phyloP scores from a whole-genome alignment of 805 yeast genomes.

The Candida ovalis region DNA sequence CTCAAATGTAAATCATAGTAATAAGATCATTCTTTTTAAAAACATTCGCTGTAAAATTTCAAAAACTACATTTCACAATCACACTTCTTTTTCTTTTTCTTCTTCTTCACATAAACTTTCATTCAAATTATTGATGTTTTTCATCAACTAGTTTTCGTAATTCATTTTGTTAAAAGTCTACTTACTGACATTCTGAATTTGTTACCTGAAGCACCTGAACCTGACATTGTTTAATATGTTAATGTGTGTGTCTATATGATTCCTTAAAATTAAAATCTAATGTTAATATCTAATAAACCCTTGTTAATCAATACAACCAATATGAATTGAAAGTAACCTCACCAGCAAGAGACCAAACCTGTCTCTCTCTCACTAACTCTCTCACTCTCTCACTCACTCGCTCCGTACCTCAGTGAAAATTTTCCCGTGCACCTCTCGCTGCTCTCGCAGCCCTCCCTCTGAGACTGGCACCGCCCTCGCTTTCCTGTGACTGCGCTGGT shows the following conservation, averaged over 20 bases:
- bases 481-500: not conserved
- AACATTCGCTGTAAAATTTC: too few relatives aligned
- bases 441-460: not conserved
- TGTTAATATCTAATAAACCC: not conserved
- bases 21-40: too few relatives aligned
- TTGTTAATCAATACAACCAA: not conserved
- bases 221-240: constrained; percentile 58
- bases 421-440: not conserved
- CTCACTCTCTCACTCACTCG: not conserved
- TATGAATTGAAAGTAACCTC: not conserved
- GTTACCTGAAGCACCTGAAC: constrained; percentile 98
- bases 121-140: too few relatives aligned
- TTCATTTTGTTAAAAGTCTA: constrained; percentile 22
- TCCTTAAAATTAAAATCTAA: not conserved
- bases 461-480: not conserved
- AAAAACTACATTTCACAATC: too few relatives aligned
- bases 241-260: constrained; percentile 9
- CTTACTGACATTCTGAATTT: constrained; percentile 99
- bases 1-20: too few relatives aligned
- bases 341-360: not conserved
- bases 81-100: too few relatives aligned
- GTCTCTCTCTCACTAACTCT: not conserved
- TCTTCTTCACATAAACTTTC: too few relatives aligned
- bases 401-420: not conserved
- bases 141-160: too few relatives aligned